These are phyloP conservation scores for Ottelia alismoides DNA, from an alignment of 106 monocot genomes.

Conservation along the genomic window DNA sequence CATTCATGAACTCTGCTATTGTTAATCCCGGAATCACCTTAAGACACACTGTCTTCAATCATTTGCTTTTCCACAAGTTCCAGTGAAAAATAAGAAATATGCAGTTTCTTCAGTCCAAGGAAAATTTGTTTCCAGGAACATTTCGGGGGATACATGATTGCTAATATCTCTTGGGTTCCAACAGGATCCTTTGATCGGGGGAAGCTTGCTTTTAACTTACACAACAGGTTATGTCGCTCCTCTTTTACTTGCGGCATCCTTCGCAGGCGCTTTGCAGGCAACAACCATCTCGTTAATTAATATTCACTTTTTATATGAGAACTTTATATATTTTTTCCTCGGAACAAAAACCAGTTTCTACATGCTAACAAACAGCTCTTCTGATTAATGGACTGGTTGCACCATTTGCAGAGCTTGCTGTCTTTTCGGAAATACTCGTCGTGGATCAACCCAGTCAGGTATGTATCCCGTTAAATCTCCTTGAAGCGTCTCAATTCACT, in stretches of 20 bases:
- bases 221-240: conserved; percentile 97
- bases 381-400: no score
- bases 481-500: no score
- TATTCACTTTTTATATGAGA: neutral
- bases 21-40: no score
- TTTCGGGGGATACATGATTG: no score
- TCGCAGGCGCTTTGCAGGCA: conserved; percentile 93
- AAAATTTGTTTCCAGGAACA: no score
- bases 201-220: conserved; percentile 83
- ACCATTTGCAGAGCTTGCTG: conserved; percentile 66
- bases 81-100: no score
- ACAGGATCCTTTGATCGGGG: conserved; percentile 87
- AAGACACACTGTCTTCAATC: no score
- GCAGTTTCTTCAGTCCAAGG: no score
- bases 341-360: neutral
- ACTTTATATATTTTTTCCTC: neutral
- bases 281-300: neutral
- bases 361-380: no score
- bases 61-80: no score
- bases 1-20: no score
- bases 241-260: conserved; percentile 89
- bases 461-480: no score
- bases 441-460: conserved; percentile 99
- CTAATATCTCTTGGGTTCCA: neutral
- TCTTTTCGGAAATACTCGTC: conserved; percentile 86